A percentile compares a stretch with the other conserved stretches of the same genome.
phyloP scores from a whole-genome alignment of 495 filamentous ascomycete species.

The Podospora australis region DNA sequence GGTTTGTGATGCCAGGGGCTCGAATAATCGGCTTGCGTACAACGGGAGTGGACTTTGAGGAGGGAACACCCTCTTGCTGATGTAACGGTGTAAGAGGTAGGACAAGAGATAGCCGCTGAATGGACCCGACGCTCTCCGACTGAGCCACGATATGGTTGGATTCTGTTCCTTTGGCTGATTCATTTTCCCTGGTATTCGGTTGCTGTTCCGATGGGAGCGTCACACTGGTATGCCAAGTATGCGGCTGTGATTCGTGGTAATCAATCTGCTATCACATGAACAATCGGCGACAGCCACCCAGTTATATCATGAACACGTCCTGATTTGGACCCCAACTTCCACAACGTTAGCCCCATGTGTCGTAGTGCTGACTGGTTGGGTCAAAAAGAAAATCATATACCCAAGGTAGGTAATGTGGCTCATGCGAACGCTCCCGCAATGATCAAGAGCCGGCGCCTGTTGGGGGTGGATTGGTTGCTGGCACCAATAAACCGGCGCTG shows the following conservation, averaged over 20 bases:
- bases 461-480: not conserved
- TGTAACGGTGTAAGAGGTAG: no score
- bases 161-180: no score
- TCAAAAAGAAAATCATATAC: not conserved
- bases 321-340: not conserved
- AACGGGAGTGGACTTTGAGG: not conserved
- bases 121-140: no score
- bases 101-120: no score
- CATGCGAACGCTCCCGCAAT: not conserved
- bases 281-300: not conserved
- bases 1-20: not conserved
- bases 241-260: no score
- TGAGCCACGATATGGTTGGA: no score
- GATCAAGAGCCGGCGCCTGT: not conserved
- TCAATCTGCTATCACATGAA: no score
- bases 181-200: no score
- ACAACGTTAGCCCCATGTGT: no score
- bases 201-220: no score
- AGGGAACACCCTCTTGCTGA: not conserved
- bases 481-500: not conserved
- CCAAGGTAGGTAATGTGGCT: not conserved
- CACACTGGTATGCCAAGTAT: no score
- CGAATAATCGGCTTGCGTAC: not conserved
- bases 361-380: not conserved
- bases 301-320: not conserved